Percentiles rank a stretch among this genome's conserved stretches.
These are phyloP conservation scores for Lactarius tabidus DNA, from an alignment of 768 basidiomycete species.

Conservation along the genomic window DNA sequence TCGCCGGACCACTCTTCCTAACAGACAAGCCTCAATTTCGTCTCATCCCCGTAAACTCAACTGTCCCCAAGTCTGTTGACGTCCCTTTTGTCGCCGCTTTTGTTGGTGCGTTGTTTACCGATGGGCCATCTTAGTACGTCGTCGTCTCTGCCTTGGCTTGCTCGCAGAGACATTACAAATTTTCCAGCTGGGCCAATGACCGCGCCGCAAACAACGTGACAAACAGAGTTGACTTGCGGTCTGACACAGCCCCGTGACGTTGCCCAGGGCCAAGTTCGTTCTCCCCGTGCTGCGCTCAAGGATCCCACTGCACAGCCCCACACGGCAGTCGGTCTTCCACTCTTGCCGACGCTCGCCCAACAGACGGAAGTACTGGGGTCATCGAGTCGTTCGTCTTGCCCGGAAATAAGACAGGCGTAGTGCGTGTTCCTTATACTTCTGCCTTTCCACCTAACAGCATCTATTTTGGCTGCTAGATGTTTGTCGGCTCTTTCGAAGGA, in stretches of 20 bases:
- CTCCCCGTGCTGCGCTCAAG: slow-evolving; percentile 16
- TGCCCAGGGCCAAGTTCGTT: slow-evolving; percentile 31
- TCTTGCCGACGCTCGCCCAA: slow-evolving; percentile 43
- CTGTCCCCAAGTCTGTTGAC: slow-evolving; percentile 43
- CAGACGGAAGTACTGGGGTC: slow-evolving; percentile 46
- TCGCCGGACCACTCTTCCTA: slow-evolving; percentile 52
- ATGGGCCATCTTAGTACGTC: slow-evolving; percentile 49
- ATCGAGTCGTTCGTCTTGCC: slow-evolving; percentile 56
- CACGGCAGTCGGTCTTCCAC: slow-evolving; percentile 46
- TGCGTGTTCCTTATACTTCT: slow-evolving; percentile 31
- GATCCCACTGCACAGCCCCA: slow-evolving; percentile 9
- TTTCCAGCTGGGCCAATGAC: slow-evolving; percentile 52
- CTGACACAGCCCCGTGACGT: not conserved
- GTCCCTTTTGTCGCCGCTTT: slow-evolving; percentile 52
- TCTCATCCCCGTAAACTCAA: slow-evolving; percentile 46
- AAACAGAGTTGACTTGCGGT: slow-evolving; percentile 48
- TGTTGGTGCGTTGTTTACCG: slow-evolving; percentile 46
- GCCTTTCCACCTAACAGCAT: not conserved
- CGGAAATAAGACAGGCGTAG: slow-evolving; percentile 55
- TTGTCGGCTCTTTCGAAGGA: slow-evolving; percentile 53
- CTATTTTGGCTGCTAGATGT: slow-evolving; percentile 41
- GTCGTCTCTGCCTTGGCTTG: slow-evolving; percentile 25
- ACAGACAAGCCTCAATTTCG: slow-evolving; percentile 46
- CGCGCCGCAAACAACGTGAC: slow-evolving; percentile 49
- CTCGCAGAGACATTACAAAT: not conserved